Evolutionary conservation across 495 filamentous ascomycete genomes (phyloP), one percentile per base, ranked within the genome.

Genomic region (Neurospora africana): DNA sequence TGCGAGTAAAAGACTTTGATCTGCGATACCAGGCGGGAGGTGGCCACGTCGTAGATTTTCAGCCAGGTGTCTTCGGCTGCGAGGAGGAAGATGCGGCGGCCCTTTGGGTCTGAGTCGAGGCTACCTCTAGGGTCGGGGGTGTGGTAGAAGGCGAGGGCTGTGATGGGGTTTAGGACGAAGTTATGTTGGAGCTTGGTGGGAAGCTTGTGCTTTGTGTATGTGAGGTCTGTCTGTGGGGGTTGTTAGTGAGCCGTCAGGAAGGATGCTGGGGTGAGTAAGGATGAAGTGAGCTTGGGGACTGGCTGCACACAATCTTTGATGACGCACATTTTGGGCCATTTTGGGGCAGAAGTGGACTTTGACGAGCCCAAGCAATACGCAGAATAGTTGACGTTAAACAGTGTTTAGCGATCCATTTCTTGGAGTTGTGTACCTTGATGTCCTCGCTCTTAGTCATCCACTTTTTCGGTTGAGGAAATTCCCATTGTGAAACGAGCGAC

Each of bases 21-120:
- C 37, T 82, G 78, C 13, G 74, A 74, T 21, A 87, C 71, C 7
- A 85, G 75, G 19, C 70, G 75, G 4, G 79, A 77, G 10, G 72
- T 79, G 27, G 78, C 68, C 41, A 78, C 78, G 37, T 89, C 79
- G 74, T 91, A 87, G 39, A 91, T 76, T 68, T 87, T 88, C n/a
- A 97, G 77, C 58, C 87, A 89, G 4, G 86, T 86, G 38, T 94
- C 93, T 79, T 96, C 92, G 78, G 90, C 95, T 1, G 86, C 87
- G 11, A 97, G 79, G 17, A 97, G 76, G 33, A 84, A 83, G 35
- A 82, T 71, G 73, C 78, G 71, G n/a, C n/a, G n/a, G 43, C 11
- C 10, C 2, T 38, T 4, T 2, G 10, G 0, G 37, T 38, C 37
- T 75, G 79, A 36, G 78, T 72, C 3, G 43, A 72, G 61, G 75